phyloP scores from a whole-genome alignment of 106 monocot species.

The Dioscorea zingiberensis region DNA sequence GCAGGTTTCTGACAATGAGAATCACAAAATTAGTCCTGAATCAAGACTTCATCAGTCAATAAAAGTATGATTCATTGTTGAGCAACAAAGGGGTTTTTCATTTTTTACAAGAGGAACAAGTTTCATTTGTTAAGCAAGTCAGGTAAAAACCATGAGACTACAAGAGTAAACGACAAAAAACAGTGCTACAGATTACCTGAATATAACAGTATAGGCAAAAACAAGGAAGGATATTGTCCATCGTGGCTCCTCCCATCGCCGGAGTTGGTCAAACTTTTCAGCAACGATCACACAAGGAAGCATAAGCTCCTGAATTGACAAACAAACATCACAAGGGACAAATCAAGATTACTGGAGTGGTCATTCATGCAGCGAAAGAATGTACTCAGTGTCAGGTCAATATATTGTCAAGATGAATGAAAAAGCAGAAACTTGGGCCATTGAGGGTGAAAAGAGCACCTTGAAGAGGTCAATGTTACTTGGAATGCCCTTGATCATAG shows the following conservation, averaged over 20 bases:
- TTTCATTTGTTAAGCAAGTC: too few relatives aligned
- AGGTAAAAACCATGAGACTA: neutral
- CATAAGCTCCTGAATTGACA: slow-evolving; percentile 71
- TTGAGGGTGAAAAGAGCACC: slow-evolving; percentile 29
- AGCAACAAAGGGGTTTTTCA: too few relatives aligned
- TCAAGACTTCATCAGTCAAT: too few relatives aligned
- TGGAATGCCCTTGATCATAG: slow-evolving; percentile 93
- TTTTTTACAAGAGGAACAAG: too few relatives aligned
- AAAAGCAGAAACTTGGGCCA: neutral
- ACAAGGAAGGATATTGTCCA: slow-evolving; percentile 64
- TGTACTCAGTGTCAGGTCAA: too few relatives aligned
- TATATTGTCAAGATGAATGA: neutral
- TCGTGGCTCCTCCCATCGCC: slow-evolving; percentile 78
- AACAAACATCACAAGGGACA: neutral
- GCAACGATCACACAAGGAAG: slow-evolving; percentile 58
- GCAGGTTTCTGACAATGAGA: slow-evolving; percentile 56
- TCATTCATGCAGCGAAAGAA: too few relatives aligned
- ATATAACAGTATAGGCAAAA: slow-evolving; percentile 60
- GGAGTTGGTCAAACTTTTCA: slow-evolving; percentile 66
- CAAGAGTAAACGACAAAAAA: neutral
- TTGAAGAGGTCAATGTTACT: slow-evolving; percentile 99
- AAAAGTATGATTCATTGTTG: too few relatives aligned
- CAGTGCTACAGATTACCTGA: slow-evolving; percentile 42
- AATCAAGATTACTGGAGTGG: too few relatives aligned
- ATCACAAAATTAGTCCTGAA: neutral